A percentile compares a stretch with the other conserved stretches of the same genome.
These are phyloP conservation scores for Wickerhamomyces queroliae DNA, from an alignment of 805 yeast species.

Conservation along the genomic window DNA sequence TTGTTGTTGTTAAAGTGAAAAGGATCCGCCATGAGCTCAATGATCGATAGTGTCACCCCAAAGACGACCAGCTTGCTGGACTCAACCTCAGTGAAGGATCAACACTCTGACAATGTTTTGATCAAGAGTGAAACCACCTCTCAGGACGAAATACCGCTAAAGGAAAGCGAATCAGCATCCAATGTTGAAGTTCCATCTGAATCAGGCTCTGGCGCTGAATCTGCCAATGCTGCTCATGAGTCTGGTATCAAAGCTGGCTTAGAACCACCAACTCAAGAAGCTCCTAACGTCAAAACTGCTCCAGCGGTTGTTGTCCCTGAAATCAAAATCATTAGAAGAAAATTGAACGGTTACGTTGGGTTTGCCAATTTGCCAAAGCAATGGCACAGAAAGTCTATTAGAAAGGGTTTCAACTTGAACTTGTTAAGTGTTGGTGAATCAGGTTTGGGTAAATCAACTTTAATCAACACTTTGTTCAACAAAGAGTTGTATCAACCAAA, in stretches of 20 bases:
- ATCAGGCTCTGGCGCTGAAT: neutral
- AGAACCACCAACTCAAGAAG: conserved; percentile 7
- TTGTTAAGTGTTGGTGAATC: conserved; percentile 86
- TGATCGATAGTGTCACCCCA: conserved; percentile 1
- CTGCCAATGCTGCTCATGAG: neutral
- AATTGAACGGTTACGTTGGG: conserved; percentile 89
- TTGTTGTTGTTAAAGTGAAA: too few species aligned
- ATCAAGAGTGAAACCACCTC: neutral
- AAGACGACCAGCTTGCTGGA: neutral
- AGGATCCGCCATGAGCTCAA: neutral
- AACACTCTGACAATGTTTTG: neutral
- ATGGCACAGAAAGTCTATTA: conserved; percentile 93
- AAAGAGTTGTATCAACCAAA: conserved; percentile 46
- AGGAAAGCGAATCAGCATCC: neutral
- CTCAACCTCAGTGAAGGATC: neutral
- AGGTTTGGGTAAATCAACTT: conserved; percentile 90
- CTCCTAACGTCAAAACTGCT: conserved; percentile 14
- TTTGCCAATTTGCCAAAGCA: conserved; percentile 97
- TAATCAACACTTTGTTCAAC: conserved; percentile 86
- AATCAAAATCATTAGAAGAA: conserved; percentile 66
- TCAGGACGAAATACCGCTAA: neutral
- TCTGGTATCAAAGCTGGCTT: neutral
- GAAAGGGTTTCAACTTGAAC: conserved; percentile 85
- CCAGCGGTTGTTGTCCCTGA: conserved; percentile 22
- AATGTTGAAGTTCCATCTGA: neutral